Evolutionary conservation across 2,329 filamentous ascomycete genomes (phyloP), one percentile per base, ranked within the genome.

Genomic region (Talaromyces sp.): DNA sequence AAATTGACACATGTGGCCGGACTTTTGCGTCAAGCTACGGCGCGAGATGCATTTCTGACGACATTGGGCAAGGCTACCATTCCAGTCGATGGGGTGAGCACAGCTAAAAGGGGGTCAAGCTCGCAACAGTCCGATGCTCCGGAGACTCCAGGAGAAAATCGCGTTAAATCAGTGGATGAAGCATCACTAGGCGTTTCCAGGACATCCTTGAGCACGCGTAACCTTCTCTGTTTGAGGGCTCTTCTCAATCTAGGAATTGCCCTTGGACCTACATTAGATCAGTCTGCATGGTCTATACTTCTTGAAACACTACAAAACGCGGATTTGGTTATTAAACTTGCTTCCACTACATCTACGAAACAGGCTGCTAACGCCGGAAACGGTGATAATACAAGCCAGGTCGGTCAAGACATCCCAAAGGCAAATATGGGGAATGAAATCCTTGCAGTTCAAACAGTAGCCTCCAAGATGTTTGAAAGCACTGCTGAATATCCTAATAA

Each of bases 221-320:
- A 99, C 69, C 79, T 99, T 3, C 80, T 97, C 1, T 99, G 94
- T 68, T 79, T 99, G 50, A 83, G 95, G 68, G 94, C 94, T 31
- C 80, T 99, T 17, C 78, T 99, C n/a, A 99, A 99, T 67, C 78
- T 99, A 3, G 94, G 94, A 1, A 99, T 97, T 68, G 94, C 94
- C 2, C 78, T 99, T 1, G 94, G 94, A 0, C 92, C 94, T 3
- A 96, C 91, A 0, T 80, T 99, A 0, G 87, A 89, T 38, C 81
- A 83, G 14, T 90, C 70, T 61, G 72, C 93, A 0, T 99, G 95
- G 90, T 87, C 87, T 1, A 97, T 99, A 61, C 81, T 99, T 17
- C 82, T 99, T 1, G 92, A 96, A 69, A 96, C 92, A 0, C 78
- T 99, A 8, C 92, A 97, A 69, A 91, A 97, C 72, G 92, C 93